Conservation (phyloP, 2,329 filamentous ascomycete genomes). For the Aspergillus sclerotialis region DNA sequence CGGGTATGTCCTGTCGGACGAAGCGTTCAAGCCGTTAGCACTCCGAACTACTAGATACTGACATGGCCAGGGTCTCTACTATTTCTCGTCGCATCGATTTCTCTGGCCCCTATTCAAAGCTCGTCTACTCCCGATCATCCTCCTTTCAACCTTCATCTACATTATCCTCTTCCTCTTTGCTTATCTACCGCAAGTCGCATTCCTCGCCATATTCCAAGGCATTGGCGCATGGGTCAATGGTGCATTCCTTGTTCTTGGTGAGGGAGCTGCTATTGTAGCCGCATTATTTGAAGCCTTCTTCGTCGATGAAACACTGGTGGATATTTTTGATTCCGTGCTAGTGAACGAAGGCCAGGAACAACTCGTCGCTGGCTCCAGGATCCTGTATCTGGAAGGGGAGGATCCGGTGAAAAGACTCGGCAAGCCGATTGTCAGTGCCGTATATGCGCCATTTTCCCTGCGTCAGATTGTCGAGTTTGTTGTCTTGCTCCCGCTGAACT, state of each 20-base stretch:
- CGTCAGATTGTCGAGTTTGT: constrained; percentile 86
- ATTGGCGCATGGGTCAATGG: constrained; percentile 83
- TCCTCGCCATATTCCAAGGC: constrained; percentile 84
- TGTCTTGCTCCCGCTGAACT: constrained; percentile 71
- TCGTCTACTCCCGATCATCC: constrained; percentile 69
- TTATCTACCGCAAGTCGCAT: constrained; percentile 81
- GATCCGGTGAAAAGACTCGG: constrained; percentile 74
- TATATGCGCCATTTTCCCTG: constrained; percentile 83
- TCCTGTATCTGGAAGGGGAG: constrained; percentile 60
- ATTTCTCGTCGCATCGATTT: constrained; percentile 69
- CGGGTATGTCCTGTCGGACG: constrained; percentile 28
- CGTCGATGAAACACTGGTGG: constrained; percentile 69
- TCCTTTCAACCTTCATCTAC: constrained; percentile 78
- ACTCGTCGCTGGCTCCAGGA: constrained; percentile 60
- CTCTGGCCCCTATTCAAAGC: constrained; percentile 75
- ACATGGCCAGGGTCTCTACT: constrained; percentile 61
- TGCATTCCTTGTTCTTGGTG: constrained; percentile 70
- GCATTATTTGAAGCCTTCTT: constrained; percentile 73
- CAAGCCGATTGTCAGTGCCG: constrained; percentile 66
- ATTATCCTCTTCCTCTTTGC: constrained; percentile 80
- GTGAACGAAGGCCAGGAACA: constrained; percentile 66
- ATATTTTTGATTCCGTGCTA: constrained; percentile 79
- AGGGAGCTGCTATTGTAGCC: constrained; percentile 56
- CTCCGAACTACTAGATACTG: constrained; percentile 3
- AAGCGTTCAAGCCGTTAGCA: constrained; percentile 4